Evolutionary conservation across 805 yeast species (phyloP).

Genomic region (Candida pini): DNA sequence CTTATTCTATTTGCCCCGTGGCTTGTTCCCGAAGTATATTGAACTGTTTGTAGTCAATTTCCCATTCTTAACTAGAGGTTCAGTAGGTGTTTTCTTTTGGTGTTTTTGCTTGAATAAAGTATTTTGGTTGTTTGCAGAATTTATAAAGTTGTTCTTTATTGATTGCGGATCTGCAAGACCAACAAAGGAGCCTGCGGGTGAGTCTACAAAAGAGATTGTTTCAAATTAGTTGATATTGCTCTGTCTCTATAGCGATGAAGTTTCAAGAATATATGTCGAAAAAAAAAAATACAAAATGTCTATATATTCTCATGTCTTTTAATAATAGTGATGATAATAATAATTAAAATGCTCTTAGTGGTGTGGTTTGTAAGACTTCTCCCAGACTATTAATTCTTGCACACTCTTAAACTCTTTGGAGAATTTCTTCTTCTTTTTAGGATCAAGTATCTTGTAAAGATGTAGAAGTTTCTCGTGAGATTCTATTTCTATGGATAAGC

Average conservation of each 20-base stretch:
- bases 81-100: slow-evolving; percentile 58
- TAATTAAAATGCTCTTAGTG: background rate
- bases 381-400: slow-evolving; percentile 11
- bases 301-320: too few relatives aligned
- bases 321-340: too few relatives aligned
- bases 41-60: slow-evolving; percentile 46
- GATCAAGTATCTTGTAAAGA: slow-evolving; percentile 31
- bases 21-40: slow-evolving; percentile 52
- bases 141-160: slow-evolving; percentile 12
- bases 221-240: too few relatives aligned
- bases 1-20: slow-evolving; percentile 54
- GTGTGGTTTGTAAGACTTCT: background rate
- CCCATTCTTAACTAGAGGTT: slow-evolving; percentile 58
- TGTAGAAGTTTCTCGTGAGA: slow-evolving; percentile 24
- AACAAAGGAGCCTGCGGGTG: background rate
- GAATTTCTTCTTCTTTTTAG: slow-evolving; percentile 22
- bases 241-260: too few relatives aligned
- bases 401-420: slow-evolving; percentile 12
- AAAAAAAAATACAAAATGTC: background rate
- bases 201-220: too few relatives aligned
- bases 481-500: slow-evolving; percentile 17
- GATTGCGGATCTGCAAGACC: slow-evolving; percentile 7
- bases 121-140: slow-evolving; percentile 20
- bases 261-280: background rate
- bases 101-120: slow-evolving; percentile 33